phyloP scores from a whole-genome alignment of 331 rosid genomes.

The Dryas integrifolia region DNA sequence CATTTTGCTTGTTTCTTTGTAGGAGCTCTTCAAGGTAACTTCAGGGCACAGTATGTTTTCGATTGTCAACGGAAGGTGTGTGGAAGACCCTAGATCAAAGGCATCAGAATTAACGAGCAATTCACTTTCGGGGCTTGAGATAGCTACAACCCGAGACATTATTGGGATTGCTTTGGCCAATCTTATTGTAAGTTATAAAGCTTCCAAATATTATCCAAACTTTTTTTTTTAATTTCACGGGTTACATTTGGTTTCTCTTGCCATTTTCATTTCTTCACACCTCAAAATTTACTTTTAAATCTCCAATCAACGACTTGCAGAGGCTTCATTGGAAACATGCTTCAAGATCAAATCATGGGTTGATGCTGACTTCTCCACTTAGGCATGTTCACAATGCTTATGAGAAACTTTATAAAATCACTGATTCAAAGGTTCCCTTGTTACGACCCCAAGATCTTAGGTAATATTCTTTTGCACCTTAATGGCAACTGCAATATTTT shows the following conservation, averaged over 20 bases:
- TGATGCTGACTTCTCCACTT: slow-evolving; percentile 20
- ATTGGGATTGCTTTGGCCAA: slow-evolving; percentile 14
- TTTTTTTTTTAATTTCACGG: no score
- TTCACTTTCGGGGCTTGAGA: slow-evolving; percentile 16
- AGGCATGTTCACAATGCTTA: slow-evolving; percentile 10
- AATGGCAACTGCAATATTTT: not conserved
- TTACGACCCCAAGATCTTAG: slow-evolving; percentile 10
- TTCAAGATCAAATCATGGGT: slow-evolving; percentile 16
- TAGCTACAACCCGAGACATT: slow-evolving; percentile 20
- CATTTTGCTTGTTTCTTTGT: not conserved
- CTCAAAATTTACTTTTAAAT: no score
- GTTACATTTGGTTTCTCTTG: no score
- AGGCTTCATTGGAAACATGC: slow-evolving; percentile 24
- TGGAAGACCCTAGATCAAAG: slow-evolving; percentile 16
- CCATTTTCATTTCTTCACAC: no score
- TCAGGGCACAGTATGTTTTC: slow-evolving; percentile 17
- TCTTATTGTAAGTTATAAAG: slow-evolving; percentile 14
- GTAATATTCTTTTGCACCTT: not conserved
- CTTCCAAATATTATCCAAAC: no score
- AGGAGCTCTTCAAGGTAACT: slow-evolving; percentile 21
- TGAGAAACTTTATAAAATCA: slow-evolving; percentile 11
- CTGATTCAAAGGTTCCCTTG: slow-evolving; percentile 12
- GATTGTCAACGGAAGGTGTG: slow-evolving; percentile 15
- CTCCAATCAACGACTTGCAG: no score
- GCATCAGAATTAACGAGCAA: slow-evolving; percentile 19